phyloP scores from a whole-genome alignment of 2,329 filamentous ascomycete species.

The Penicillium fuscoglaucum region DNA sequence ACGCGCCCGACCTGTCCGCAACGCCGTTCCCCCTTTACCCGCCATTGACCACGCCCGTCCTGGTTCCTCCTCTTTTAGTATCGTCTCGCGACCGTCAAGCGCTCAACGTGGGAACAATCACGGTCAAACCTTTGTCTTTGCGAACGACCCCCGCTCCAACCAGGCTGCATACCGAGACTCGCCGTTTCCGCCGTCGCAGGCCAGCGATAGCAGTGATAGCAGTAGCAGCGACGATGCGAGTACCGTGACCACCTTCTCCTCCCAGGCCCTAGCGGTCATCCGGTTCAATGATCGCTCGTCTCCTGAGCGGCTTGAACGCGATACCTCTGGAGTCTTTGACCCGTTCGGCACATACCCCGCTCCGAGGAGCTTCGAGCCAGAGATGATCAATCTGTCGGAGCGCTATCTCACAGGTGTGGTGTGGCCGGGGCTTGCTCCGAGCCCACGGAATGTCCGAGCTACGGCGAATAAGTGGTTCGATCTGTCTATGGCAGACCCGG shows the following conservation, averaged over 20 bases:
- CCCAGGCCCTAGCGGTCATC: not conserved
- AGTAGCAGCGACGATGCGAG: conserved; percentile 13
- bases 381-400: conserved; percentile 27
- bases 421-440: conserved; percentile 33
- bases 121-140: not conserved
- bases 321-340: conserved; percentile 27
- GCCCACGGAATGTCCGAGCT: not conserved
- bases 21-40: not conserved
- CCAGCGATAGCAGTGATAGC: conserved; percentile 24
- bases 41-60: not conserved
- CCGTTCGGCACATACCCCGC: conserved; percentile 32
- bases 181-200: conserved; percentile 11
- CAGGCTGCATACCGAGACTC: conserved; percentile 4
- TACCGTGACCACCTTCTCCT: not conserved
- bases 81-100: conserved; percentile 10
- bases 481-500: conserved; percentile 30
- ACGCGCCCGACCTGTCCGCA: not conserved
- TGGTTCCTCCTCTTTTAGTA: conserved; percentile 5
- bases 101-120: not conserved
- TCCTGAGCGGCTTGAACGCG: conserved; percentile 25
- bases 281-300: conserved; percentile 10
- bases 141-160: not conserved
- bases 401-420: conserved; percentile 26
- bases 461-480: conserved; percentile 30
- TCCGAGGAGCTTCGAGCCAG: conserved; percentile 22